Evolutionary conservation across 2,329 filamentous ascomycete species (phyloP).

Genomic region (Raffaelea deltoideospora): DNA sequence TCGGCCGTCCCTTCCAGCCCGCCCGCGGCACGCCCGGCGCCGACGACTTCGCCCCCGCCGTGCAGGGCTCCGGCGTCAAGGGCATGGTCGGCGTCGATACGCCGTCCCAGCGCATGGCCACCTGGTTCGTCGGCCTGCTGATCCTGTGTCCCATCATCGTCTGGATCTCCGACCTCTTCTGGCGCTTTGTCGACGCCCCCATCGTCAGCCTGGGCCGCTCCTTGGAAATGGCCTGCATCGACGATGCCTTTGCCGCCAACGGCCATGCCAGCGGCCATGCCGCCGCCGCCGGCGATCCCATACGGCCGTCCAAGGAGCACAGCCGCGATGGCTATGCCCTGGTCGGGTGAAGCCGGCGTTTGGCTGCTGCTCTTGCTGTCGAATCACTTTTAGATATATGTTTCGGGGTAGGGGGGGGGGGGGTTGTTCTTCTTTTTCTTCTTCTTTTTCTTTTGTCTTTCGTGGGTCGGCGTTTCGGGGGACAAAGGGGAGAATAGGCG

Average conservation of each 20-base stretch:
- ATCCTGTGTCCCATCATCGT: conserved; percentile 23
- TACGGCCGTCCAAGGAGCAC: neutral
- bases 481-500: too few relatives aligned
- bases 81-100: conserved; percentile 17
- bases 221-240: conserved; percentile 14
- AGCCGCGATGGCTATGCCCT: neutral
- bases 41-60: conserved; percentile 9
- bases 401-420: too few relatives aligned
- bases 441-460: too few relatives aligned
- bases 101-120: conserved; percentile 14
- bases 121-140: conserved; percentile 23
- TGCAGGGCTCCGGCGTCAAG: conserved; percentile 15
- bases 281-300: neutral
- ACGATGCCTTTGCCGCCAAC: conserved; percentile 3
- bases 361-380: too few relatives aligned
- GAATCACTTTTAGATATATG: too few relatives aligned
- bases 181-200: conserved; percentile 37
- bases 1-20: conserved; percentile 13
- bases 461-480: too few relatives aligned
- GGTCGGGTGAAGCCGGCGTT: neutral
- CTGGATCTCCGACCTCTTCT: conserved; percentile 44
- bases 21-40: conserved; percentile 10
- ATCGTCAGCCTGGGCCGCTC: conserved; percentile 15
- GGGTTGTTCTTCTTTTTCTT: too few relatives aligned
- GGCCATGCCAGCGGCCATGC: neutral